Evolutionary conservation across 495 filamentous ascomycete species (phyloP), one percentile per base, ranked within the genome.

Genomic region (Hamigera avellanea): DNA sequence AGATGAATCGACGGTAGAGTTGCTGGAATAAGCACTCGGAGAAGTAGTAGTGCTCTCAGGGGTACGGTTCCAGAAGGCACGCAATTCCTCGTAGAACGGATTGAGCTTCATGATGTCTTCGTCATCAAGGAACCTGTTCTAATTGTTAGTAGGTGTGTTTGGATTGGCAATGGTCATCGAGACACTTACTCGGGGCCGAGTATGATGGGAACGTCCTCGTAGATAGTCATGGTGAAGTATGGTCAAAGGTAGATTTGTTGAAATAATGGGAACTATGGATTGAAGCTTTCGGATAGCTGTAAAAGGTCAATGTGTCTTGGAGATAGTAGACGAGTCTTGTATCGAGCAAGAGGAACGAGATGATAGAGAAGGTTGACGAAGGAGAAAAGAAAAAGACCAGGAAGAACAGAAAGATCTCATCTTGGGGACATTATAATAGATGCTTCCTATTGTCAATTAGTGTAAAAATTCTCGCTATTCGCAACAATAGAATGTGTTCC

Each of bases 41-140:
- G 36, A 44, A 2, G 34, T 30, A 1, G 35, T 30, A 17, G 14
- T 35, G 14, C 30, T 28, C 3, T 39, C 32, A 2, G 35, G 33
- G 7, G 39, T 25, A 8, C 25, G 25, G 19, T 41, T 26, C 52
- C 52, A 51, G 37, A 52, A 49, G 13, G 32, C 14, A 16, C 27
- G 37, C 29, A 45, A 47, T 10, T 57, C 49, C 6, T 52, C 43
- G 19, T 49, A 48, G 32, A 56, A 57, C 3, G 57, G 55, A 33
- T 62, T 62, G 35, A 55, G 45, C 30, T 54, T 55, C 12, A 46
- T 37, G 19, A 61, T 41, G 15, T 56, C 53, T 28, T 50, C 52
- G 33, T 55, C 55, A 1, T 41, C 34, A n/a, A 50, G 32, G 19
- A 47, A 35, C 9, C 50, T 50, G 29, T 25, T 37, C 14, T 8